A percentile compares a stretch with the other conserved stretches of the same genome.
Conservation (phyloP, 2,329 filamentous ascomycete genomes). For the Aspergillus fijiensis region DNA sequence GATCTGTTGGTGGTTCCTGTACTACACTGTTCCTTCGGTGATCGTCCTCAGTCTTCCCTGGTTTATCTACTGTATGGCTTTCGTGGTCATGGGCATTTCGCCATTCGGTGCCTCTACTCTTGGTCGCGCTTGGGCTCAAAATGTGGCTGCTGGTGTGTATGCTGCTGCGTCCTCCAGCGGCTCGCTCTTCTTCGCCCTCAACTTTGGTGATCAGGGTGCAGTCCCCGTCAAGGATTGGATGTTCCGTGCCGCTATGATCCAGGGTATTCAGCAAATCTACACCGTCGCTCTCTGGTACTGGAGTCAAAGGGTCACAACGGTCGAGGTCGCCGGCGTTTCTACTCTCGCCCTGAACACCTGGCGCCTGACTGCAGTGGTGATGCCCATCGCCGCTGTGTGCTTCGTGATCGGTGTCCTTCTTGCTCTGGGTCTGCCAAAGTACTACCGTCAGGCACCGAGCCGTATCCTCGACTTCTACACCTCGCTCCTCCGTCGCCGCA, state of each 20-base stretch:
- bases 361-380: constrained; percentile 6
- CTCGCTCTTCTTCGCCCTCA: constrained; percentile 64
- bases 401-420: neutral
- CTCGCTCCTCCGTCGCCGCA: constrained; percentile 2
- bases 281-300: constrained; percentile 65
- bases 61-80: constrained; percentile 61
- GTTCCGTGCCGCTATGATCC: constrained; percentile 64
- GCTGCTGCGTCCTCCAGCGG: constrained; percentile 61
- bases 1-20: constrained; percentile 61
- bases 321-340: neutral
- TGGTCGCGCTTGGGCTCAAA: constrained; percentile 55
- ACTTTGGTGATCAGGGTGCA: constrained; percentile 64
- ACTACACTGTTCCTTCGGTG: constrained; percentile 56
- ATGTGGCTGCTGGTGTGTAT: constrained; percentile 61
- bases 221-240: constrained; percentile 63
- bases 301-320: constrained; percentile 54
- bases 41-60: constrained; percentile 60
- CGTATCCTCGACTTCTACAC: constrained; percentile 6
- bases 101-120: constrained; percentile 48
- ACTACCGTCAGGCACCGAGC: constrained; percentile 5
- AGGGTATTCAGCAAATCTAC: constrained; percentile 66
- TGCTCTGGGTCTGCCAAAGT: constrained; percentile 4
- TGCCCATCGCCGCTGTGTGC: constrained; percentile 1
- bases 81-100: constrained; percentile 60
- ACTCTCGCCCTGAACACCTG: neutral